Evolutionary conservation across 345 rosid species (phyloP).

Genomic region (Rhodamnia argentea): DNA sequence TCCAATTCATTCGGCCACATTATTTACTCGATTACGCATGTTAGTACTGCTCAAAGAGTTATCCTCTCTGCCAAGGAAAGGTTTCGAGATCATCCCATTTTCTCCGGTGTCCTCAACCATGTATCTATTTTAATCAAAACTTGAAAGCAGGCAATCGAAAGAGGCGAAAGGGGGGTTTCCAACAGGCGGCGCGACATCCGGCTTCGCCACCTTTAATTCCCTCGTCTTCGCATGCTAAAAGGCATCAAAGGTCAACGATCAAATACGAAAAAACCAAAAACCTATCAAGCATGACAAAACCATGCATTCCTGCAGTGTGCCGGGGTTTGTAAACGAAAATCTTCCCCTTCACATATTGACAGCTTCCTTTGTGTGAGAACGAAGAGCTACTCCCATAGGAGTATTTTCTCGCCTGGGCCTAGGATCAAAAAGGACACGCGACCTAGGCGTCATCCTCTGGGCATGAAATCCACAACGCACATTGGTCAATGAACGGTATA

Average conservation of each 20-base stretch:
- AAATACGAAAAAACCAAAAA: background rate
- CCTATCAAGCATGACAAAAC: background rate
- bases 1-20: background rate
- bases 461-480: background rate
- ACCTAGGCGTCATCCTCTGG: background rate
- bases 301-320: background rate
- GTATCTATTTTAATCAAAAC: background rate
- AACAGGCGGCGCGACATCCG: background rate
- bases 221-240: background rate
- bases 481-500: background rate
- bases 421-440: background rate
- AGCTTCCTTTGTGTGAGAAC: background rate
- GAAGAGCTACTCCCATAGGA: background rate
- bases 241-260: background rate
- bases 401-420: background rate
- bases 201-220: background rate
- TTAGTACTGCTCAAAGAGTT: background rate
- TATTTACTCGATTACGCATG: background rate
- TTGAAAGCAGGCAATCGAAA: background rate
- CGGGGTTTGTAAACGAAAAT: background rate
- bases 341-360: background rate
- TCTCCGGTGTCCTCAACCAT: background rate
- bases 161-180: background rate
- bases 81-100: background rate
- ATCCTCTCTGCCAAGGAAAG: background rate